Conservation (phyloP, 352 stramenopile genomes). For the Blastocystis sp. region DNA sequence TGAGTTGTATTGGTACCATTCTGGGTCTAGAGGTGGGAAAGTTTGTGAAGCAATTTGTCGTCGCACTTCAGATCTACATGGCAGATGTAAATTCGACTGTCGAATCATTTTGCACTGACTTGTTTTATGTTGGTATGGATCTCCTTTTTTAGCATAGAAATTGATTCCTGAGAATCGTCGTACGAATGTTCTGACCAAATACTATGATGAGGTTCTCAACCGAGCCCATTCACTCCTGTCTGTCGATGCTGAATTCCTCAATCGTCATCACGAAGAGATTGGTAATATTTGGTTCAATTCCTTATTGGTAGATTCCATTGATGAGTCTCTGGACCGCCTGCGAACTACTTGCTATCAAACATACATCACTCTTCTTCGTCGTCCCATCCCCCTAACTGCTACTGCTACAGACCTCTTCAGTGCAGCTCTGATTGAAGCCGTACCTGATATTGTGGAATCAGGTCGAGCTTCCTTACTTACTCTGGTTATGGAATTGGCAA, state of each 20-base stretch:
- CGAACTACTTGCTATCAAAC: slow-evolving; percentile 6
- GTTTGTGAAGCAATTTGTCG: slow-evolving; percentile 43
- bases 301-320: slow-evolving; percentile 8
- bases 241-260: background rate
- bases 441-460: background rate
- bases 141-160: background rate
- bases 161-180: slow-evolving; percentile 48
- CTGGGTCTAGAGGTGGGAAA: slow-evolving; percentile 11
- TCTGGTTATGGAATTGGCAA: slow-evolving; percentile 18
- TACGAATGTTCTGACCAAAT: background rate
- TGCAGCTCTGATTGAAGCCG: background rate
- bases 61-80: slow-evolving; percentile 43
- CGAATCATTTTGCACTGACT: slow-evolving; percentile 1
- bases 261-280: slow-evolving; percentile 28
- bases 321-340: slow-evolving; percentile 26
- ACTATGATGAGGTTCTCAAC: slow-evolving; percentile 33
- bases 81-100: slow-evolving; percentile 28
- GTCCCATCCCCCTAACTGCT: background rate
- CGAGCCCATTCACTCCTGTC: background rate
- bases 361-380: background rate
- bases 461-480: background rate
- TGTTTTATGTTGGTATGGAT: background rate
- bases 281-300: background rate
- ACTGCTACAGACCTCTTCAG: background rate
- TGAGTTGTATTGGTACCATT: background rate